phyloP scores from a whole-genome alignment of 169 alveolate genomes.

The Cryptosporidium bovis region DNA sequence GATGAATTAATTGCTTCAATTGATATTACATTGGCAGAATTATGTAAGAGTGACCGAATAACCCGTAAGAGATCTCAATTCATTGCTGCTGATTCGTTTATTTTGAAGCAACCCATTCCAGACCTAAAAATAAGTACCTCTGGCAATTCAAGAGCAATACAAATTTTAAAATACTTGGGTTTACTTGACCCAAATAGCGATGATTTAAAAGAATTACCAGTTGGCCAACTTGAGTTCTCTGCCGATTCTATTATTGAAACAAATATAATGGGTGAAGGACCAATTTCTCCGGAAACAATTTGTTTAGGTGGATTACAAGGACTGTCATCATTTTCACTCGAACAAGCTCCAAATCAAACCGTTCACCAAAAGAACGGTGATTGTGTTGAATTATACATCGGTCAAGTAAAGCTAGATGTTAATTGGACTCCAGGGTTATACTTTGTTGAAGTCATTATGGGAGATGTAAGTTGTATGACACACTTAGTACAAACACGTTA shows the following conservation, averaged over 20 bases:
- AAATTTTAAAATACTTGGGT: conserved; percentile 65
- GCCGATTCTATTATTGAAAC: conserved; percentile 64
- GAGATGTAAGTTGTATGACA: conserved; percentile 73
- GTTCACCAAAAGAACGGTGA: conserved; percentile 53
- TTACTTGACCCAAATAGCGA: conserved; percentile 50
- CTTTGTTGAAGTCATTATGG: conserved; percentile 73
- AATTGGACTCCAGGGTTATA: conserved; percentile 70
- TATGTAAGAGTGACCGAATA: conserved; percentile 24
- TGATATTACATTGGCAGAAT: conserved; percentile 55
- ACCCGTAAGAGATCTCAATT: conserved; percentile 55
- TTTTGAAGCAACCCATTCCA: conserved; percentile 66
- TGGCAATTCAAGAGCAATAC: conserved; percentile 68
- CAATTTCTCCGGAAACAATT: conserved; percentile 72
- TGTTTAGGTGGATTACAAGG: conserved; percentile 74
- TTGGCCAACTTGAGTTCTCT: conserved; percentile 57
- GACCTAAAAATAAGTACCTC: conserved; percentile 39
- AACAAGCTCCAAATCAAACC: conserved; percentile 1
- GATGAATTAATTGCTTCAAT: conserved; percentile 70
- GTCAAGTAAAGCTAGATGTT: conserved; percentile 67
- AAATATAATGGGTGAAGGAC: conserved; percentile 65
- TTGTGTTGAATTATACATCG: conserved; percentile 64
- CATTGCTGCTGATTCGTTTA: conserved; percentile 62
- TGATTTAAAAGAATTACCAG: conserved; percentile 50
- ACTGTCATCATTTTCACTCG: conserved; percentile 57
- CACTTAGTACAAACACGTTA: conserved; percentile 71